A percentile compares a stretch with the other conserved stretches of the same genome.
These are phyloP conservation scores for Leccinum fibrillosum DNA, from an alignment of 768 basidiomycete genomes.

Conservation along the genomic window DNA sequence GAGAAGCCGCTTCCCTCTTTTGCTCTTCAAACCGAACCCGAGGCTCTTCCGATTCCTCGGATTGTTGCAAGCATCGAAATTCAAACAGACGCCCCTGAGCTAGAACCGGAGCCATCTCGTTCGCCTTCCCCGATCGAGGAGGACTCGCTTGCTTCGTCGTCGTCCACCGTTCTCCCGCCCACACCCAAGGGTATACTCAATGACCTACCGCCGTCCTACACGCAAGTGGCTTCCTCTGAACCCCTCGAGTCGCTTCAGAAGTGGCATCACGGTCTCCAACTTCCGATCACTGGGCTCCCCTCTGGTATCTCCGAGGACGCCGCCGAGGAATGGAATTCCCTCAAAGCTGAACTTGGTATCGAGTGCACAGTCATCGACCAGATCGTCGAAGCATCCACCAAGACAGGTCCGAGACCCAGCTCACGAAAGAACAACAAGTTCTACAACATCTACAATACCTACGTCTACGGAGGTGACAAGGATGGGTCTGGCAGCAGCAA, in stretches of 20 bases:
- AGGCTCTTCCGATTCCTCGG: constrained; percentile 29
- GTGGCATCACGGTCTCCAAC: constrained; percentile 61
- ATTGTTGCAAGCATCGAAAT: constrained; percentile 51
- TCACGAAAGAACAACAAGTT: constrained; percentile 53
- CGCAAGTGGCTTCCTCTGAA: constrained; percentile 50
- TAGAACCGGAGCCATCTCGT: constrained; percentile 33
- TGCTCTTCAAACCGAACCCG: constrained; percentile 39
- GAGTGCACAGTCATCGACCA: constrained; percentile 77
- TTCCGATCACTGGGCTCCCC: constrained; percentile 40
- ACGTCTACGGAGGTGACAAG: constrained; percentile 47
- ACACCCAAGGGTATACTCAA: constrained; percentile 53
- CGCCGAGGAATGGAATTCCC: constrained; percentile 71
- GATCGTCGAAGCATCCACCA: constrained; percentile 44
- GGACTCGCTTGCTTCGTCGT: constrained; percentile 67
- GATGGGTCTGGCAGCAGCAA: constrained; percentile 26
- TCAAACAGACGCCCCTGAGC: constrained; percentile 54
- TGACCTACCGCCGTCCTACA: constrained; percentile 76
- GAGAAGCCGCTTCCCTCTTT: constrained; percentile 19
- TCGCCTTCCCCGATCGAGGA: constrained; percentile 45
- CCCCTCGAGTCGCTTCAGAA: constrained; percentile 60
- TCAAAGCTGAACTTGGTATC: constrained; percentile 78
- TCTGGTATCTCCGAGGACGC: constrained; percentile 66
- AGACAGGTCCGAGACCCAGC: constrained; percentile 31
- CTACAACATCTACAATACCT: constrained; percentile 86
- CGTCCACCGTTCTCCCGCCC: constrained; percentile 68